Percentiles rank a stretch among this genome's conserved stretches.
Evolutionary conservation across 2,329 filamentous ascomycete genomes (phyloP).

Genomic region (Xenoacremonium recifei): DNA sequence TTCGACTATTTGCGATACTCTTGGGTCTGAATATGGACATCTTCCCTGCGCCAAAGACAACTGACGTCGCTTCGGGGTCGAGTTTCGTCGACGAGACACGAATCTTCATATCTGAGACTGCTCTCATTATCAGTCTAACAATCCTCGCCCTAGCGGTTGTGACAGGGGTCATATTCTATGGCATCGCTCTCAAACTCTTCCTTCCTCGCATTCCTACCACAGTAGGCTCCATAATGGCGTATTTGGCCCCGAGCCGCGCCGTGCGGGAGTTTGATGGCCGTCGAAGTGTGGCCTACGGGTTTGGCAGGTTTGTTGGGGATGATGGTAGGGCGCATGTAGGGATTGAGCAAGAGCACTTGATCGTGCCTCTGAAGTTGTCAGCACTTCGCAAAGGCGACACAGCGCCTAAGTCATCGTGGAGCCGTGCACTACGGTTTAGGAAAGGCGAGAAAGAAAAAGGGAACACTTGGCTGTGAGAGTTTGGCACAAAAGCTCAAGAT

Average conservation of each 20-base stretch:
- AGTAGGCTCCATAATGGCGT: constrained; percentile 45
- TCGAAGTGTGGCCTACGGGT: constrained; percentile 3
- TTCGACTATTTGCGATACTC: constrained; percentile 22
- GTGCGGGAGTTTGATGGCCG: neutral
- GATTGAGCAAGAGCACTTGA: neutral
- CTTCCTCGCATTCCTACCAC: constrained; percentile 52
- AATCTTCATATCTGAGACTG: constrained; percentile 46
- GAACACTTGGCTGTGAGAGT: neutral
- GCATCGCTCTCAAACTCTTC: constrained; percentile 36
- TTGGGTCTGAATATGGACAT: constrained; percentile 42
- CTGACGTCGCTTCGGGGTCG: constrained; percentile 7
- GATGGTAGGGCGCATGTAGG: constrained; percentile 4
- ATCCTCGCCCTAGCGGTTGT: constrained; percentile 45
- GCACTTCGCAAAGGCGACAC: neutral
- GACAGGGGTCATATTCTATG: constrained; percentile 42
- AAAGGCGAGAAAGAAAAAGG: neutral
- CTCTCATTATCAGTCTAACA: constrained; percentile 43
- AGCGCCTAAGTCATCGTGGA: neutral
- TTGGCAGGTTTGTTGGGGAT: constrained; percentile 4
- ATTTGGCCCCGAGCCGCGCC: constrained; percentile 46
- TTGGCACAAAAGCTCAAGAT: too few species aligned
- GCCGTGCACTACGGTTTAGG: neutral
- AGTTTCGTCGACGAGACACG: constrained; percentile 30
- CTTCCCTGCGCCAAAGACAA: constrained; percentile 23
- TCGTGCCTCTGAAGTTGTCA: neutral